Evolutionary conservation across 129 eudicot genomes (phyloP).

Genomic region (Flaveria brownii): DNA sequence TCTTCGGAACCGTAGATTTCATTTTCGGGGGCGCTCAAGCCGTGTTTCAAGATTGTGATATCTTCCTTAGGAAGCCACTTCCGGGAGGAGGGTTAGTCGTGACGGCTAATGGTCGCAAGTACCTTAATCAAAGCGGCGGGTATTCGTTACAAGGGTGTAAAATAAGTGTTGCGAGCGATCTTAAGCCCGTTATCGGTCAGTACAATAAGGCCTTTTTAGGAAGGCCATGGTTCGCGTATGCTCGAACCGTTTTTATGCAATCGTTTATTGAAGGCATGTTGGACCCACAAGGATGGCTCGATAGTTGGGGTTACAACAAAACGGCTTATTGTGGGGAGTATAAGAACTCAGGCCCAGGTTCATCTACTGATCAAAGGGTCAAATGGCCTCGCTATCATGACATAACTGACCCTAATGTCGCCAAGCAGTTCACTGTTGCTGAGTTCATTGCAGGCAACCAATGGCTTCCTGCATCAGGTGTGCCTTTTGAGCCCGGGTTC

Average conservation of each 20-base stretch:
- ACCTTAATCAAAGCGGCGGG: constrained; percentile 13
- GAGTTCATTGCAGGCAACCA: constrained; percentile 32
- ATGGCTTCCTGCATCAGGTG: constrained; percentile 49
- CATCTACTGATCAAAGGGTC: constrained; percentile 41
- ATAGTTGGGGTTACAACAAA: constrained; percentile 26
- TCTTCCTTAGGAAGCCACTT: constrained; percentile 29
- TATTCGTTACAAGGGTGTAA: constrained; percentile 33
- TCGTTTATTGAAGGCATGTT: constrained; percentile 31
- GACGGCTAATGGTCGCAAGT: constrained; percentile 32
- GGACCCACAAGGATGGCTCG: constrained; percentile 40
- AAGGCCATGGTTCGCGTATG: constrained; percentile 32
- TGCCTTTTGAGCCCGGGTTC: constrained; percentile 38
- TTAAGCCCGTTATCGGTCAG: constrained; percentile 24
- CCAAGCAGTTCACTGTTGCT: constrained; percentile 27
- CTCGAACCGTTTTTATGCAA: constrained; percentile 28
- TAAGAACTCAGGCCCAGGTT: constrained; percentile 44
- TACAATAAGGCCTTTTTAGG: constrained; percentile 34
- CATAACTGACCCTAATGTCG: constrained; percentile 26
- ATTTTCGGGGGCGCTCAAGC: constrained; percentile 34
- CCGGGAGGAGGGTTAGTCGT: constrained; percentile 29
- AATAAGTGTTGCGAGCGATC: constrained; percentile 26
- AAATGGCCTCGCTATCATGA: constrained; percentile 41
- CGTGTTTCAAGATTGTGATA: constrained; percentile 37
- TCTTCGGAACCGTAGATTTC: constrained; percentile 38
- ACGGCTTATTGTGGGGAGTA: constrained; percentile 47